Conservation (phyloP, 1,284 basidiomycete genomes). For the Tylopilus orsonianus region DNA sequence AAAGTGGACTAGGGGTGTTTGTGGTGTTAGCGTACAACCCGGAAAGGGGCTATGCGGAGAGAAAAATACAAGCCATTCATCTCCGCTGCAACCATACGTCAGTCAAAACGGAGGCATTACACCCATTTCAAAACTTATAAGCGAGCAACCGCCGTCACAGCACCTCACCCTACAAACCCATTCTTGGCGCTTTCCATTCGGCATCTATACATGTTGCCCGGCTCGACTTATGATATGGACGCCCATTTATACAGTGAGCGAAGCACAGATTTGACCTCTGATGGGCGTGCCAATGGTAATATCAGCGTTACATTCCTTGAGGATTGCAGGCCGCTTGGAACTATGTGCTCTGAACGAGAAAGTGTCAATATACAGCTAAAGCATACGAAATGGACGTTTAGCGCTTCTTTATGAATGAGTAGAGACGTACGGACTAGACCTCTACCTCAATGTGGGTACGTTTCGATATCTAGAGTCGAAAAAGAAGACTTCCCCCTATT, state of each 20-base stretch:
- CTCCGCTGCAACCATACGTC: not conserved
- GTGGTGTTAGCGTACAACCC: not conserved
- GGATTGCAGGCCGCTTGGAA: no score
- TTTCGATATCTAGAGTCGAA: not conserved
- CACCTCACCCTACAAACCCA: no score
- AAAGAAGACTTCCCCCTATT: not conserved
- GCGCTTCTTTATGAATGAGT: not conserved
- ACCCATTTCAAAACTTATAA: not conserved
- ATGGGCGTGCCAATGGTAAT: not conserved
- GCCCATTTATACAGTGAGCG: not conserved
- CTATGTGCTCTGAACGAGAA: no score
- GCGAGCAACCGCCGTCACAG: constrained; percentile 1
- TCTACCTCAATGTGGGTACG: not conserved
- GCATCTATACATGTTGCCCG: not conserved
- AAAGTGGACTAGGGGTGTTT: constrained; percentile 1
- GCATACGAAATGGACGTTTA: not conserved
- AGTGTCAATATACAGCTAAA: not conserved
- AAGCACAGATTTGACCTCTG: not conserved
- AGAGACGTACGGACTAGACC: not conserved
- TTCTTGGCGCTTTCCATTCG: no score
- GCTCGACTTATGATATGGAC: not conserved
- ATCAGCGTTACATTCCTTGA: no score
- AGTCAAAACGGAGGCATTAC: not conserved
- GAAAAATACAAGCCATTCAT: constrained; percentile 6
- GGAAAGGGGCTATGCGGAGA: not conserved